These are phyloP conservation scores for Fusarium palustre DNA, from an alignment of 2,329 filamentous ascomycete species.

Conservation along the genomic window DNA sequence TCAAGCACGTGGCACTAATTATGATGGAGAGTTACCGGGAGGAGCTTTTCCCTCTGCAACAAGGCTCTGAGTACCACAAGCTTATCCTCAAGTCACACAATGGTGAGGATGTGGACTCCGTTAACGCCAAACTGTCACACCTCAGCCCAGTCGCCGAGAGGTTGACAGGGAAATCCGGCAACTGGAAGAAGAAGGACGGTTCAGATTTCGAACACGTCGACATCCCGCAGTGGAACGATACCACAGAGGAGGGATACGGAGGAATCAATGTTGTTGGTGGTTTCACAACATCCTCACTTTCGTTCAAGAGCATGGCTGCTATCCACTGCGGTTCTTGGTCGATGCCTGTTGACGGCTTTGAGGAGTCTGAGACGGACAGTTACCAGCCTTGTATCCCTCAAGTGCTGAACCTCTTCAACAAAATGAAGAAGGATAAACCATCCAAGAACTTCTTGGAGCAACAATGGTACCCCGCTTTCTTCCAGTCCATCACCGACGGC, in stretches of 20 bases:
- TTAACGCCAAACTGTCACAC: conserved; percentile 45
- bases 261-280: conserved; percentile 57
- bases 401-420: conserved; percentile 50
- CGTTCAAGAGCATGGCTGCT: conserved; percentile 57
- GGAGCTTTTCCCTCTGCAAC: conserved; percentile 60
- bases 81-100: conserved; percentile 50
- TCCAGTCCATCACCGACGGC: conserved; percentile 53
- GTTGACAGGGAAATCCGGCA: conserved; percentile 37
- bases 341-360: conserved; percentile 55
- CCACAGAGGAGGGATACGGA: conserved; percentile 46
- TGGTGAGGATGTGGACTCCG: conserved; percentile 37
- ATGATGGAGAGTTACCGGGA: conserved; percentile 60
- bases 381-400: conserved; percentile 60
- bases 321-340: conserved; percentile 58
- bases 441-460: conserved; percentile 43
- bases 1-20: conserved; percentile 60
- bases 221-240: conserved; percentile 46
- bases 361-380: conserved; percentile 55
- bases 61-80: conserved; percentile 54
- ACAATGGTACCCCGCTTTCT: conserved; percentile 51
- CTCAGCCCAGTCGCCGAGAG: conserved; percentile 39
- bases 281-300: conserved; percentile 57
- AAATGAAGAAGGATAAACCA: conserved; percentile 39
- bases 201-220: conserved; percentile 44
- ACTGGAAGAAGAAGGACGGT: conserved; percentile 43